phyloP scores from a whole-genome alignment of 306 rosid species.

The Prunus mira region DNA sequence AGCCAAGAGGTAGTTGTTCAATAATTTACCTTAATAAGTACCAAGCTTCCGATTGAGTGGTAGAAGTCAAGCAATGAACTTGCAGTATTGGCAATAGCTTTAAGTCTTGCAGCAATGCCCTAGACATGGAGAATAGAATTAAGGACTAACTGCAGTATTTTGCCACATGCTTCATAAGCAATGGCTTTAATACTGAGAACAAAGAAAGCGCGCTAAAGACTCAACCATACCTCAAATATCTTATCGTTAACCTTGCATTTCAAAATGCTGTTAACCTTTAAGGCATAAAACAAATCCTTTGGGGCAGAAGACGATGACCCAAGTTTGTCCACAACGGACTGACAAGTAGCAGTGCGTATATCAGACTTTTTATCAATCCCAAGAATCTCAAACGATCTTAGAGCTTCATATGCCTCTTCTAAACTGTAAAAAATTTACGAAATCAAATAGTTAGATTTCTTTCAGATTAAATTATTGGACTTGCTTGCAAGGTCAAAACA shows the following conservation, averaged over 20 bases:
- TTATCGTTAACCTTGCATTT: slow-evolving; percentile 58
- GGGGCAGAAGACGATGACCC: slow-evolving; percentile 43
- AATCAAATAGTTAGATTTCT: slow-evolving; percentile 13
- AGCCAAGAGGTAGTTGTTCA: not conserved
- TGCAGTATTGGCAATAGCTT: slow-evolving; percentile 55
- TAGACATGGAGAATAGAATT: slow-evolving; percentile 34
- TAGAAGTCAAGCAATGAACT: slow-evolving; percentile 68
- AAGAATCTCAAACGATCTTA: slow-evolving; percentile 74
- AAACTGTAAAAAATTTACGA: slow-evolving; percentile 48
- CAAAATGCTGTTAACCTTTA: slow-evolving; percentile 61
- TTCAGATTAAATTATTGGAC: not conserved
- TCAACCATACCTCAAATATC: slow-evolving; percentile 51
- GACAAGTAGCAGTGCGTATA: slow-evolving; percentile 47
- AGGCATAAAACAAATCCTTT: slow-evolving; percentile 73
- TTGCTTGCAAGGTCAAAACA: not conserved
- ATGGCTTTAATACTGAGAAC: slow-evolving; percentile 17
- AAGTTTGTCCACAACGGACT: slow-evolving; percentile 57
- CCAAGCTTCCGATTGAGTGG: slow-evolving; percentile 73
- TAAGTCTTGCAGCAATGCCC: slow-evolving; percentile 60
- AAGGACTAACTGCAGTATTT: slow-evolving; percentile 18
- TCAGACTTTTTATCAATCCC: slow-evolving; percentile 55
- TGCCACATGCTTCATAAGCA: slow-evolving; percentile 7
- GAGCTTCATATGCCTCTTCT: slow-evolving; percentile 75
- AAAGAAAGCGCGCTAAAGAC: slow-evolving; percentile 14
- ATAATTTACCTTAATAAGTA: slow-evolving; percentile 65